Percentiles rank a stretch among this genome's conserved stretches.
Conservation (phyloP, 257 asterid species). For the Solanum tarapatanum region DNA sequence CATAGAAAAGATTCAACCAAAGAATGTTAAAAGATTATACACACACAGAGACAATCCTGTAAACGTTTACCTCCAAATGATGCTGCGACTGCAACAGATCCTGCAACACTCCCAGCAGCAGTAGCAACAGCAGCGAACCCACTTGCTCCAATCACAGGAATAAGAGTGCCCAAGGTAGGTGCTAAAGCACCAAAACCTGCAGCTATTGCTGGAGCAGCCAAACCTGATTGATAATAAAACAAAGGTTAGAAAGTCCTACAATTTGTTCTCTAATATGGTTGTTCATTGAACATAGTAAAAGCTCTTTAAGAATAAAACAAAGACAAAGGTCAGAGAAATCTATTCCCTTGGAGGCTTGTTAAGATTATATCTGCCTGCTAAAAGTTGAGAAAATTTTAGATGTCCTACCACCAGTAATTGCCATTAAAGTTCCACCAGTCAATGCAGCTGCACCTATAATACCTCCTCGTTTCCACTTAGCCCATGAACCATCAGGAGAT, state of each 20-base stretch:
- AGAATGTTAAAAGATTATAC: not conserved
- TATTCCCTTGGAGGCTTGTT: not conserved
- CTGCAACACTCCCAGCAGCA: slow-evolving; percentile 96
- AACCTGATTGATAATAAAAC: slow-evolving; percentile 22
- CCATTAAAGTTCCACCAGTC: slow-evolving; percentile 97
- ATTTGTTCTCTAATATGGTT: not conserved
- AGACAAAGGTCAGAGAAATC: not conserved
- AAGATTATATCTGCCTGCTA: not conserved
- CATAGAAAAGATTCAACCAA: not conserved
- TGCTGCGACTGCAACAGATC: slow-evolving; percentile 97
- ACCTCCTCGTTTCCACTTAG: slow-evolving; percentile 89
- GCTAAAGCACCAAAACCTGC: slow-evolving; percentile 93
- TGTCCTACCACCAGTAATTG: slow-evolving; percentile 74
- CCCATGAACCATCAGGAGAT: slow-evolving; percentile 54
- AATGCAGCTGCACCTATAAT: slow-evolving; percentile 97
- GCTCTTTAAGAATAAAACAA: not conserved
- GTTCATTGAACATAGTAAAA: not conserved
- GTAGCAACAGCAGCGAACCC: slow-evolving; percentile 92
- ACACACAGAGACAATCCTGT: not conserved
- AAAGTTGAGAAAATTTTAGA: not conserved
- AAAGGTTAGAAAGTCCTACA: not conserved
- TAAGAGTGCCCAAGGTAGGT: slow-evolving; percentile 74
- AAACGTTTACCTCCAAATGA: slow-evolving; percentile 69
- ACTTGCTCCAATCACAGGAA: slow-evolving; percentile 90
- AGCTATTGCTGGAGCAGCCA: slow-evolving; percentile 99